Base-by-base conservation (phyloP, 192 early-diverging fungal species). In the Coemansia sp. region DNA sequence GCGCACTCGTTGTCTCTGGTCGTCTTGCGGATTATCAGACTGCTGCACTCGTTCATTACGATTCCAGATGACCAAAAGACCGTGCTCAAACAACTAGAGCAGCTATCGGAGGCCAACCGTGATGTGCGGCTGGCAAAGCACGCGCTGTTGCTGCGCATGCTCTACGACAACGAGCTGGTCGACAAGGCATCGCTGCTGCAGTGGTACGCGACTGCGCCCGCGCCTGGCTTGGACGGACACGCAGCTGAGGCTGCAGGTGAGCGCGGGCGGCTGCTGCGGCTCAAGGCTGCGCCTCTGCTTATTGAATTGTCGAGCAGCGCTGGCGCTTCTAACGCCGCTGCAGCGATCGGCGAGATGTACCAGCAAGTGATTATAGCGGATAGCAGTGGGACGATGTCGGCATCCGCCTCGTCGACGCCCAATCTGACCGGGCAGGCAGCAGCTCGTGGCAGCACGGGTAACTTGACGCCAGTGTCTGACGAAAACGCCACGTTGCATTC, bases 81-180 rank as follows among this genome's bases (percentile, higher is more conserved):
- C 13, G 61, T 83, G n/a, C 60, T 83, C 51, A 69, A 65, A 51
- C 76, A 72, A 36, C 67, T 83, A 13, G 81, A 83, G 70, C 70
- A 67, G 53, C 76, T 83, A 41, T 58, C 76, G 22, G 70, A 72
- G 31, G 81, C 81, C 59, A 83, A 83, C 46, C 29, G 69, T 59
- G 60, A 42, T 2, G 55, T 64, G 0, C 76, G 81, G 3, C 56
- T 50, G 61, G 24, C 22, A 17, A 72, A 59, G 42, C 81, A 83
- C 36, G 67, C 55, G 27, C 41, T 65, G 45, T 63, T 83, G 45
- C 53, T 83, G 71, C 76, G 81, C 42, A 64, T 67, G 20, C 65
- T 83, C 15, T 75, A 83, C 51, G 76, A 83, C 39, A 65, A 64
- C 61, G 81, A 83, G 72, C 63, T 83, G 4, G 44, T 83, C 12